Conservation (phyloP, 129 eudicot genomes). For the Solidago caesia region DNA sequence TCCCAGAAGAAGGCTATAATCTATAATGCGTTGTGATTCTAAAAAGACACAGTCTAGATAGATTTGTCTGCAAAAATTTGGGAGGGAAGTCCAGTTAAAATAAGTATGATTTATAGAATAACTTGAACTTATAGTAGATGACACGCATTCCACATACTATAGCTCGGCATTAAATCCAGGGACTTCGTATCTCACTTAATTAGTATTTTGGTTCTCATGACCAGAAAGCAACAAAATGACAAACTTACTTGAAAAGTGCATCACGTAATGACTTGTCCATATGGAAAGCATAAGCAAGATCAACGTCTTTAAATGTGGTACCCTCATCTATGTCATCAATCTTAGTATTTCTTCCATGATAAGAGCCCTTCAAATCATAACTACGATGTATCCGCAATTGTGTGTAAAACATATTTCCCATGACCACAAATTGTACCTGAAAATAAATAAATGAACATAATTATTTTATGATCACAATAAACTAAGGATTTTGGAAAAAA, state of each 20-base stretch:
- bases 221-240: background rate
- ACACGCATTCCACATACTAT: too few relatives aligned
- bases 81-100: background rate
- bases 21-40: constrained; percentile 71
- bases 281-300: constrained; percentile 61
- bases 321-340: constrained; percentile 49
- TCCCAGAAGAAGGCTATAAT: constrained; percentile 86
- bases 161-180: too few relatives aligned
- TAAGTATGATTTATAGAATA: too few relatives aligned
- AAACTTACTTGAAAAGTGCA: constrained; percentile 66
- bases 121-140: too few relatives aligned
- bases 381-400: constrained; percentile 76
- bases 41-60: constrained; percentile 59
- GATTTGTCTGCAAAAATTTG: constrained; percentile 55
- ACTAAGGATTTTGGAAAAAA: constrained; percentile 4
- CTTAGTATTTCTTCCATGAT: constrained; percentile 67
- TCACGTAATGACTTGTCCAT: constrained; percentile 77
- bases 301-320: constrained; percentile 77
- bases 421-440: constrained; percentile 85
- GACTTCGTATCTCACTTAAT: too few relatives aligned
- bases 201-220: background rate
- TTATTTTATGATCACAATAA: background rate
- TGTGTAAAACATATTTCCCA: constrained; percentile 91
- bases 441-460: constrained; percentile 5
- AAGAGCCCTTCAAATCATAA: constrained; percentile 85